These are phyloP conservation scores for Phycomyces blakesleeanus DNA, from an alignment of 192 early-diverging fungal species.

Conservation along the genomic window DNA sequence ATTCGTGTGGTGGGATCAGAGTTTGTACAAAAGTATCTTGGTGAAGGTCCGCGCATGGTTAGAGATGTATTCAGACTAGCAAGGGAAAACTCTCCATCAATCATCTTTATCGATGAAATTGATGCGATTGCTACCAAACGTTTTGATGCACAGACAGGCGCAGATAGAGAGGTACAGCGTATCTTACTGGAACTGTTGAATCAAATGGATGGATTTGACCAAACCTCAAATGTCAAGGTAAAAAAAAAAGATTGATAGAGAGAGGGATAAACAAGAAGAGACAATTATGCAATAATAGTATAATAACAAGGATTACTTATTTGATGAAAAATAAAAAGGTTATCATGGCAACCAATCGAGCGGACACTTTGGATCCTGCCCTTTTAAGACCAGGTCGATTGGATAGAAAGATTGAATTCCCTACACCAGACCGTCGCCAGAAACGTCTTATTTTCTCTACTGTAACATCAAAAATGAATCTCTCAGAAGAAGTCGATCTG, in stretches of 20 bases:
- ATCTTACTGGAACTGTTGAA: slow-evolving; percentile 95
- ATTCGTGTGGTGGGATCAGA: slow-evolving; percentile 97
- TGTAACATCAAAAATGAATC: slow-evolving; percentile 93
- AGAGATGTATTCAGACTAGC: slow-evolving; percentile 96
- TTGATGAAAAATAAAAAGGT: slow-evolving; percentile 49
- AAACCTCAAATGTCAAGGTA: slow-evolving; percentile 95
- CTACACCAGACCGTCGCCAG: slow-evolving; percentile 89
- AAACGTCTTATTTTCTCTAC: slow-evolving; percentile 97
- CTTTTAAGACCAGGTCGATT: slow-evolving; percentile 94
- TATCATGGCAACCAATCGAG: slow-evolving; percentile 99
- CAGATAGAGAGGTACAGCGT: slow-evolving; percentile 98
- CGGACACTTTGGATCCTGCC: slow-evolving; percentile 95
- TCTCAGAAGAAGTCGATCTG: slow-evolving; percentile 96
- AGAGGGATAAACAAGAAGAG: slow-evolving; percentile 5
- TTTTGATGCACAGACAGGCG: slow-evolving; percentile 97
- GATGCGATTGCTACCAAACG: slow-evolving; percentile 98
- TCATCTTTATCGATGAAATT: slow-evolving; percentile 99
- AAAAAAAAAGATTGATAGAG: background rate
- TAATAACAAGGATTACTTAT: too few species aligned
- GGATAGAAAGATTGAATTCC: slow-evolving; percentile 98
- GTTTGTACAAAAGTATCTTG: slow-evolving; percentile 98
- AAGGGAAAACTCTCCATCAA: slow-evolving; percentile 93
- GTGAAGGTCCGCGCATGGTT: slow-evolving; percentile 96
- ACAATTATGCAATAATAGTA: too few species aligned
- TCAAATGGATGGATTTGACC: slow-evolving; percentile 99